These are phyloP conservation scores for Cystobasidium sp. DNA, from an alignment of 1,284 basidiomycete species.

Conservation along the genomic window DNA sequence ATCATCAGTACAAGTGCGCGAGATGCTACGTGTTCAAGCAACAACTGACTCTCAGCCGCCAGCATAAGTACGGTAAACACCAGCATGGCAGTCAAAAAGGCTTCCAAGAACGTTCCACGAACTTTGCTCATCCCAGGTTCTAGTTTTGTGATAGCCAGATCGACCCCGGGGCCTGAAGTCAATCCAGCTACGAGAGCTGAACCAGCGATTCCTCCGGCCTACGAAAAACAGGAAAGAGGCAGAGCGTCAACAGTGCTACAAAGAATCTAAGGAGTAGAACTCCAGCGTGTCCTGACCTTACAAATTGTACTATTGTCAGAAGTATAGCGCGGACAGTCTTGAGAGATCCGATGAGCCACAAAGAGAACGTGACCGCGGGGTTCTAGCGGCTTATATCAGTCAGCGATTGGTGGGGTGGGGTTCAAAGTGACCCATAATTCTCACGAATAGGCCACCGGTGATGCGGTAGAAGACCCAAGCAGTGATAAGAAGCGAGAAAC, in stretches of 20 bases:
- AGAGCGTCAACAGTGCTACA: too few relatives aligned
- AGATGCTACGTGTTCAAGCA: too few relatives aligned
- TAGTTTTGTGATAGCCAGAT: constrained; percentile 58
- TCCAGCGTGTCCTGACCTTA: too few relatives aligned
- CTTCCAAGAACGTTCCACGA: constrained; percentile 57
- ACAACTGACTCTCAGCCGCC: constrained; percentile 59
- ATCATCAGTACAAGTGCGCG: too few relatives aligned
- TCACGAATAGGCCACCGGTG: constrained; percentile 56
- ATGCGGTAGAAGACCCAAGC: constrained; percentile 66
- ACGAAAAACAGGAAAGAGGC: too few relatives aligned
- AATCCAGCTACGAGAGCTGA: constrained; percentile 58
- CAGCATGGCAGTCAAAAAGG: constrained; percentile 60
- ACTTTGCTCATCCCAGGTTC: constrained; percentile 52
- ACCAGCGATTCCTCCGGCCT: constrained; percentile 59
- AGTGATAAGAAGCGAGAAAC: constrained; percentile 69
- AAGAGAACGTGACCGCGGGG: constrained; percentile 58
- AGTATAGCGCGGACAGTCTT: constrained; percentile 57
- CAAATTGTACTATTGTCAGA: constrained; percentile 58
- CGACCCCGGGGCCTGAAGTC: constrained; percentile 54
- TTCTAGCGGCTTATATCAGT: constrained; percentile 8
- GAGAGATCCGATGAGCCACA: constrained; percentile 60
- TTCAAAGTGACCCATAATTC: not conserved
- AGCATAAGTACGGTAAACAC: constrained; percentile 58
- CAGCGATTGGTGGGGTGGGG: too few relatives aligned
- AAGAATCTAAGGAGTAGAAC: too few relatives aligned